These are phyloP conservation scores for Aureobasidium sp. DNA, from an alignment of 2,329 filamentous ascomycete species.

Conservation along the genomic window DNA sequence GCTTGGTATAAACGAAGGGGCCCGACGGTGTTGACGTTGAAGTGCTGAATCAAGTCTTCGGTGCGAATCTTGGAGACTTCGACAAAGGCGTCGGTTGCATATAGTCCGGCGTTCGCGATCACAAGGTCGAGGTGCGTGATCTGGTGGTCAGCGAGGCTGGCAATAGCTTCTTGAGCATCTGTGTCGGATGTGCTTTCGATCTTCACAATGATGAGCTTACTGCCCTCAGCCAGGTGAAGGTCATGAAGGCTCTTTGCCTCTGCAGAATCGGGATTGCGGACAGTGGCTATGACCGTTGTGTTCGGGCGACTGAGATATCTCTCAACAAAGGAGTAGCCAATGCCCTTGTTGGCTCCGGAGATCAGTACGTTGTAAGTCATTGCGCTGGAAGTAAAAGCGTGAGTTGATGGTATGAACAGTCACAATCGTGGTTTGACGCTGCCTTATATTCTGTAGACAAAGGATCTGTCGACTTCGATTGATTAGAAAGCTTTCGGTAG, in stretches of 20 bases:
- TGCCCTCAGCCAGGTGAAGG: constrained; percentile 8
- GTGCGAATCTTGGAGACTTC: background rate
- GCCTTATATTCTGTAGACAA: background rate
- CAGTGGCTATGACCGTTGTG: constrained; percentile 16
- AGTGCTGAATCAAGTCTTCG: constrained; percentile 24
- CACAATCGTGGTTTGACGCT: background rate
- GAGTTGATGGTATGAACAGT: background rate
- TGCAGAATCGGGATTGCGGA: constrained; percentile 7
- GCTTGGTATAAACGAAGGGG: constrained; percentile 40
- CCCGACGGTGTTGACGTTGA: constrained; percentile 30
- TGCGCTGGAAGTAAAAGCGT: background rate
- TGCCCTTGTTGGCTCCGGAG: background rate
- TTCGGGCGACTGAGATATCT: constrained; percentile 11
- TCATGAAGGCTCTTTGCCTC: background rate
- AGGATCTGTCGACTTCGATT: too few relatives aligned
- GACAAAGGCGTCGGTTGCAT: background rate
- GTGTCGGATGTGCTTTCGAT: constrained; percentile 14
- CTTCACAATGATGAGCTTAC: constrained; percentile 15
- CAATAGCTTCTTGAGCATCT: constrained; percentile 9
- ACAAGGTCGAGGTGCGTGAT: constrained; percentile 16
- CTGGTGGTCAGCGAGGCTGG: constrained; percentile 18
- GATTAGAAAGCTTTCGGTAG: too few relatives aligned
- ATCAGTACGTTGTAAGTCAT: background rate
- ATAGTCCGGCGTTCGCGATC: constrained; percentile 15
- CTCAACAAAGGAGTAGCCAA: background rate